Evolutionary conservation across 495 filamentous ascomycete genomes (phyloP).

Genomic region (Penicillium riverlandense): DNA sequence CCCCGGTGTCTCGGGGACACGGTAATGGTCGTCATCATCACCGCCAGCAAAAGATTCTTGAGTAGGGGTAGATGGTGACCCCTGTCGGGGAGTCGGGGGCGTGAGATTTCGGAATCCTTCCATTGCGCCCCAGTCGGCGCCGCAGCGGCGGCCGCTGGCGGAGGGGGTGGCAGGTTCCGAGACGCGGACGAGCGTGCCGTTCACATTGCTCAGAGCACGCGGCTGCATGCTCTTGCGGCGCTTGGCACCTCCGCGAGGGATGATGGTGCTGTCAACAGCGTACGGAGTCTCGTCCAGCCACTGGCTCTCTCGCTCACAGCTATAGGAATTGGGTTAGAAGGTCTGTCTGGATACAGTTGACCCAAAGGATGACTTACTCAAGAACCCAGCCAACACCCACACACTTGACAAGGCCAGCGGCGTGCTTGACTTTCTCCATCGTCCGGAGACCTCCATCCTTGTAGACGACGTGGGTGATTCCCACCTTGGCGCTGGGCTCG

Average conservation of each 20-base stretch:
- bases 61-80: slow-evolving; percentile 13
- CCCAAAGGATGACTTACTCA: slow-evolving; percentile 48
- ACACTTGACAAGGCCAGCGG: slow-evolving; percentile 68
- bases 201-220: slow-evolving; percentile 63
- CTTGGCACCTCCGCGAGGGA: slow-evolving; percentile 70
- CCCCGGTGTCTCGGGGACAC: slow-evolving; percentile 27
- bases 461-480: slow-evolving; percentile 92
- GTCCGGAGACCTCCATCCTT: slow-evolving; percentile 88
- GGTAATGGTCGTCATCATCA: slow-evolving; percentile 5
- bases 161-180: slow-evolving; percentile 23
- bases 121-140: slow-evolving; percentile 28
- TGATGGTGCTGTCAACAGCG: slow-evolving; percentile 58
- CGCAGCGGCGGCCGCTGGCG: slow-evolving; percentile 21
- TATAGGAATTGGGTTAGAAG: slow-evolving; percentile 20
- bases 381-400: slow-evolving; percentile 86
- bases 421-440: slow-evolving; percentile 75
- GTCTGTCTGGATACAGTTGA: not conserved
- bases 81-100: slow-evolving; percentile 14
- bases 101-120: slow-evolving; percentile 28
- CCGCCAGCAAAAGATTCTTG: slow-evolving; percentile 8
- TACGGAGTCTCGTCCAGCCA: slow-evolving; percentile 69
- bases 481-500: slow-evolving; percentile 48
- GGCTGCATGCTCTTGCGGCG: slow-evolving; percentile 92
- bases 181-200: slow-evolving; percentile 47
- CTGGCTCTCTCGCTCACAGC: slow-evolving; percentile 71